phyloP scores from a whole-genome alignment of 148 eudicot species.

The Vaccinium corymbosum region DNA sequence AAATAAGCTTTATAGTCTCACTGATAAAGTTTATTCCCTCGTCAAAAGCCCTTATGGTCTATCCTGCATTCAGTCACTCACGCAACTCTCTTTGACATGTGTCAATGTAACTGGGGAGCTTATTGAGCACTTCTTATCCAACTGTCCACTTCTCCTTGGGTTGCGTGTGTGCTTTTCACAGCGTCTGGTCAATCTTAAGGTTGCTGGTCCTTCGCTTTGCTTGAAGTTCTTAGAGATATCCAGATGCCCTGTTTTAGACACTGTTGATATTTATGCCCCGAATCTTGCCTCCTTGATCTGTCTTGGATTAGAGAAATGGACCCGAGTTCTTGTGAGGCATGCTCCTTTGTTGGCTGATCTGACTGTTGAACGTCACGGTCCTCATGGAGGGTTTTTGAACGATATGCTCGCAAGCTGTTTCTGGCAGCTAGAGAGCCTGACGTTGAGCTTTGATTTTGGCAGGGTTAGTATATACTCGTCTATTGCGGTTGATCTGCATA shows the following conservation, averaged over 20 bases:
- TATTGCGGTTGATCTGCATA: background rate
- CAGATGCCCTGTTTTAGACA: no score
- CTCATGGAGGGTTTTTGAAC: background rate
- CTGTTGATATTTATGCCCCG: no score
- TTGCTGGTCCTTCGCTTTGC: no score
- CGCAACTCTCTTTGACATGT: background rate
- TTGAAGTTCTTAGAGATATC: no score
- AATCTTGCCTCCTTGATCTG: no score
- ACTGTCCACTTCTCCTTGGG: background rate
- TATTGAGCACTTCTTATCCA: slow-evolving; percentile 4
- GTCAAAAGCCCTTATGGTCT: background rate
- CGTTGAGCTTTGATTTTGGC: background rate
- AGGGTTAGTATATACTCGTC: background rate
- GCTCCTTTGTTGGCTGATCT: no score
- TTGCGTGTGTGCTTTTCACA: background rate
- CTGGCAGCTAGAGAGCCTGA: background rate
- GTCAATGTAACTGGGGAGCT: background rate
- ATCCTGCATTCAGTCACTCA: background rate
- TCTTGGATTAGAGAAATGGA: no score
- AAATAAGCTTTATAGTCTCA: background rate
- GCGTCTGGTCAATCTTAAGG: no score
- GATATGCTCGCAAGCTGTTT: background rate
- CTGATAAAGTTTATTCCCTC: background rate
- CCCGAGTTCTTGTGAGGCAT: no score
- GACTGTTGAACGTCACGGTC: no score